Evolutionary conservation across 805 yeast genomes (phyloP).

Genomic region (Candida maesae): DNA sequence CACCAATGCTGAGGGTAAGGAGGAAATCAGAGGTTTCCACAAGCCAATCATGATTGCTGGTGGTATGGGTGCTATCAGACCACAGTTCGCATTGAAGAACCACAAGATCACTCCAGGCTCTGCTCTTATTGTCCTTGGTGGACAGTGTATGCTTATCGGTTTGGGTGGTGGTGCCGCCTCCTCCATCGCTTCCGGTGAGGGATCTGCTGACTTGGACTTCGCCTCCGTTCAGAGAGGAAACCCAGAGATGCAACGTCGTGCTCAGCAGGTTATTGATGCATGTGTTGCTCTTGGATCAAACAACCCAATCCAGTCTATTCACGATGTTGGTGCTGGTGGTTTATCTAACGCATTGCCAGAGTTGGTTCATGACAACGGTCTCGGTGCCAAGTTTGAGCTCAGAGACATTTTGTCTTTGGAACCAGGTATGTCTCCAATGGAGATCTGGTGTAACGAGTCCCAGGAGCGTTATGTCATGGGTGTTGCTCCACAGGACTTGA

Average conservation of each 20-base stretch:
- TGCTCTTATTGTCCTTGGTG: conserved; percentile 89
- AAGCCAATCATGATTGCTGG: conserved; percentile 99
- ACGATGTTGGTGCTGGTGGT: conserved; percentile 99
- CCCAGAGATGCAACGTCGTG: conserved; percentile 99
- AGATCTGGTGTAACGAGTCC: conserved; percentile 99
- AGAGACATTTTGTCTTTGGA: conserved; percentile 88
- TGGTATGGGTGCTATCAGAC: conserved; percentile 96
- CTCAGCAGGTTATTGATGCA: conserved; percentile 95
- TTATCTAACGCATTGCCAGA: conserved; percentile 96
- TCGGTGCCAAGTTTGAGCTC: conserved; percentile 91
- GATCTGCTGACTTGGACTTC: conserved; percentile 92
- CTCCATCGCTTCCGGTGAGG: conserved; percentile 92
- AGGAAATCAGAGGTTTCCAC: conserved; percentile 91
- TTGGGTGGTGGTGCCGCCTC: conserved; percentile 99
- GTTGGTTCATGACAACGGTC: conserved; percentile 92
- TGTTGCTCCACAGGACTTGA: conserved; percentile 74
- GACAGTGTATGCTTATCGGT: conserved; percentile 97
- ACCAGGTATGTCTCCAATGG: conserved; percentile 99
- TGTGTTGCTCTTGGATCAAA: conserved; percentile 77
- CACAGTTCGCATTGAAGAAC: conserved; percentile 85
- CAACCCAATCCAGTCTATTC: conserved; percentile 89
- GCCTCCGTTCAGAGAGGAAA: conserved; percentile 99
- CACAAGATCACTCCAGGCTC: conserved; percentile 89
- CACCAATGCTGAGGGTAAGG: conserved; percentile 52
- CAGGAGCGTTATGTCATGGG: conserved; percentile 98